Base-by-base conservation (phyloP, 805 yeast species). In the Suhomyces sp. region DNA sequence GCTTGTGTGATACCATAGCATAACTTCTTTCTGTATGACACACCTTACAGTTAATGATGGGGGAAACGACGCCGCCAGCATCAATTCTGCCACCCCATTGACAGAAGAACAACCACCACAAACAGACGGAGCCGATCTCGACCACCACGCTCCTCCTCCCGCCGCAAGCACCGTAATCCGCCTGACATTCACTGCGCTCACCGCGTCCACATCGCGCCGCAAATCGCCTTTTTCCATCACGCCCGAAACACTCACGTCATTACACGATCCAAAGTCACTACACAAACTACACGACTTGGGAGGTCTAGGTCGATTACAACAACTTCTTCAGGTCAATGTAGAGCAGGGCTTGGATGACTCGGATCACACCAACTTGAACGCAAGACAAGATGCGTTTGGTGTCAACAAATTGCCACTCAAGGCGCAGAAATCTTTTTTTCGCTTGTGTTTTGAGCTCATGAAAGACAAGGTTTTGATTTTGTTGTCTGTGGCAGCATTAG, bases 401-500 rank as follows among this genome's bases (percentile, higher is more conserved):
- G 71, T 67, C 15, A 94, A 94, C 65, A 67, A 62, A 21, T 67
- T 94, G 17, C 98, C 98, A 0, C 85, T 81, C 52, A 80, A 80
- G 58, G 74, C 80, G n/a, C 78, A 86, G 8, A 89, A 87, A 62
- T 76, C 89, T 1, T 85, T 94, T 55, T 71, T 85, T 44, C 60
- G 65, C 53, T 76, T 94, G 40, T 85, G 94, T 58, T 83, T 80
- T 75, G 89, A 87, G 60, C 97, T 97, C 3, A 72, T 94, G 72
- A 85, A 92, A 53, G 99, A 94, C 68, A 89, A 91, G 68, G 96
- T 94, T 19, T 78, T 96, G 67, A 85, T 94, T 50, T 73, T 96
- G 57, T 77, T 94, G 60, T 76, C 89, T 1, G 77, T 88, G 1
- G 97, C 97, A 0, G 99, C 99, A 2, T 72, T 90, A 2, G 82